Evolutionary conservation across 2,329 filamentous ascomycete genomes (phyloP).

Genomic region (Aspergillus felis): DNA sequence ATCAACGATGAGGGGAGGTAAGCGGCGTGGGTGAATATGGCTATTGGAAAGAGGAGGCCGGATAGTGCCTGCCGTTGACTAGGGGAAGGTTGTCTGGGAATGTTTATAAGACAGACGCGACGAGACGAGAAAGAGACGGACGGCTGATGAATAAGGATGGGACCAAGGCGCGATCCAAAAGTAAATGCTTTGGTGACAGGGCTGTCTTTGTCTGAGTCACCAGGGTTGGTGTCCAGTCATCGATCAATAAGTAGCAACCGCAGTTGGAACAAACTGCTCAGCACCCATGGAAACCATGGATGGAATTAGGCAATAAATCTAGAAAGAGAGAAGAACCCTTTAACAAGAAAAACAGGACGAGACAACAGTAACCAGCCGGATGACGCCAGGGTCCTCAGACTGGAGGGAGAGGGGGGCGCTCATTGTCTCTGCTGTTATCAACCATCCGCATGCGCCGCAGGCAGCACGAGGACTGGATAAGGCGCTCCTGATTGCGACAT

Average conservation of each 20-base stretch:
- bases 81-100: not conserved
- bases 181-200: slow-evolving; percentile 1
- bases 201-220: slow-evolving; percentile 11
- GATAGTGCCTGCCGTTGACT: not conserved
- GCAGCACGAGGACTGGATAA: slow-evolving; percentile 10
- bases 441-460: slow-evolving; percentile 1
- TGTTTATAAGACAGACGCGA: not conserved
- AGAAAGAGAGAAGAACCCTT: not conserved
- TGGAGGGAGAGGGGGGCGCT: not conserved
- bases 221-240: slow-evolving; percentile 1
- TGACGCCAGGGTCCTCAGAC: not conserved
- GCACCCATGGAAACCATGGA: not conserved
- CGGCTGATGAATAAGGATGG: slow-evolving; percentile 3
- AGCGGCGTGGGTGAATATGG: not conserved
- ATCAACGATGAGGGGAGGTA: not conserved
- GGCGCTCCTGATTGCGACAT: slow-evolving; percentile 8
- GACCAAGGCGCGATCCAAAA: not conserved
- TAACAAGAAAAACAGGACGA: not conserved
- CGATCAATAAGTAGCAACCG: not conserved
- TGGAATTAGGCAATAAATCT: not conserved
- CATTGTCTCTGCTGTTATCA: not conserved
- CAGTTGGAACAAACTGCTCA: not conserved
- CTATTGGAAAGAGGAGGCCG: not conserved
- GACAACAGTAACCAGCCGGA: not conserved
- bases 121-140: not conserved